Conservation (phyloP, 2,329 filamentous ascomycete species). For the Pezicula radicicola region DNA sequence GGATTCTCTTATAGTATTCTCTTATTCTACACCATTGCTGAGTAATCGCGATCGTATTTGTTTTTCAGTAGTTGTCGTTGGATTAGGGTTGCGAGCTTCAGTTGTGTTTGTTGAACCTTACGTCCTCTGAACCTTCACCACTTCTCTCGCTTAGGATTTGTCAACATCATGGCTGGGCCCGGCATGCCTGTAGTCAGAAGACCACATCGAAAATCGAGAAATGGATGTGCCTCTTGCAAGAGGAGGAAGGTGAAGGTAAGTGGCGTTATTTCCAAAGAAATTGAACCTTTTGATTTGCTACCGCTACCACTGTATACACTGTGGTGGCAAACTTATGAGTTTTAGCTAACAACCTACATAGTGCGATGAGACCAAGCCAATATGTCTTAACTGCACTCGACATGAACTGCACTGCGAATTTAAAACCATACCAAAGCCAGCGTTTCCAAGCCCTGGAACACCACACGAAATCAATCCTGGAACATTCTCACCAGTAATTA, state of each 20-base stretch:
- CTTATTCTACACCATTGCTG: no score
- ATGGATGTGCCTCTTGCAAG: constrained; percentile 31
- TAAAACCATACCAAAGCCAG: constrained; percentile 2
- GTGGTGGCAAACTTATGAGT: background rate
- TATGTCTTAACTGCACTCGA: constrained; percentile 9
- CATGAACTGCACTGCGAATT: constrained; percentile 4
- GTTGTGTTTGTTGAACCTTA: no score
- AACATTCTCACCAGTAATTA: background rate
- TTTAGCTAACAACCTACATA: background rate
- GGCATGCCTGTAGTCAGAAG: background rate
- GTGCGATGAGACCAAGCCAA: constrained; percentile 11
- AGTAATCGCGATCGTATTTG: no score
- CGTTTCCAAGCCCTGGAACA: background rate
- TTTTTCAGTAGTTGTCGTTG: no score
- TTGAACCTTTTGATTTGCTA: background rate
- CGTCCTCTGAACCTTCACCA: no score
- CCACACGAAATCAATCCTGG: background rate
- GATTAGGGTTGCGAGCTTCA: no score
- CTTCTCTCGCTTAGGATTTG: no score
- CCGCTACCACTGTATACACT: background rate
- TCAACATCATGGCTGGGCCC: background rate
- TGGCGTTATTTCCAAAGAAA: background rate
- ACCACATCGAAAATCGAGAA: constrained; percentile 26
- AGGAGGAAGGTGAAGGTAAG: constrained; percentile 32
- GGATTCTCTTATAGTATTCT: no score